These are phyloP conservation scores for Fusarium cyanostomum DNA, from an alignment of 2,329 filamentous ascomycete genomes.

Conservation along the genomic window DNA sequence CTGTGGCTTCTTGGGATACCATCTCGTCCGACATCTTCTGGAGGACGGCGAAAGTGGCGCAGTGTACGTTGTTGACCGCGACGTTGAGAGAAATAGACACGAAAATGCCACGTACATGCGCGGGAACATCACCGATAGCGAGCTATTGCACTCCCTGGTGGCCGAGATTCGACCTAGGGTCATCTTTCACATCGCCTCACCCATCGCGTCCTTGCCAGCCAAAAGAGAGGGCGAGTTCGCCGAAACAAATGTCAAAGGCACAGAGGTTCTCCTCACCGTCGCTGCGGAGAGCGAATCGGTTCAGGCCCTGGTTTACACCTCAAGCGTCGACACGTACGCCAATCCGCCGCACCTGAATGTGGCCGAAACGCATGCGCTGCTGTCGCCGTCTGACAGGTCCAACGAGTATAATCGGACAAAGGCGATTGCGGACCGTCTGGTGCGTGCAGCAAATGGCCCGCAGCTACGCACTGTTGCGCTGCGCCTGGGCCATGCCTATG, in stretches of 20 bases:
- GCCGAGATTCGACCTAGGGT: slow-evolving; percentile 38
- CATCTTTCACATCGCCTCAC: slow-evolving; percentile 48
- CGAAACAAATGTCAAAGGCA: slow-evolving; percentile 47
- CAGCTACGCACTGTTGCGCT: slow-evolving; percentile 41
- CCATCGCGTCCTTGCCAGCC: slow-evolving; percentile 37
- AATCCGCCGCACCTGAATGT: slow-evolving; percentile 37
- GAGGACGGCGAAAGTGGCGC: slow-evolving; percentile 29
- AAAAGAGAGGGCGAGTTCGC: slow-evolving; percentile 29
- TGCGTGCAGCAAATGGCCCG: slow-evolving; percentile 42
- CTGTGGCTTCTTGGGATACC: slow-evolving; percentile 48
- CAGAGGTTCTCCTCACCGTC: slow-evolving; percentile 39
- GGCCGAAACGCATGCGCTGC: slow-evolving; percentile 40
- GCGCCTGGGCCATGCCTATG: slow-evolving; percentile 46
- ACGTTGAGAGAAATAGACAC: slow-evolving; percentile 37
- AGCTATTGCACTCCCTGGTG: slow-evolving; percentile 25
- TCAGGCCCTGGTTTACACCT: slow-evolving; percentile 47
- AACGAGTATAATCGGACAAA: slow-evolving; percentile 47
- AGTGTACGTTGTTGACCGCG: slow-evolving; percentile 45
- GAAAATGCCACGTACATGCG: slow-evolving; percentile 38
- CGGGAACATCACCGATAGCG: slow-evolving; percentile 40
- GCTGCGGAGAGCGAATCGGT: slow-evolving; percentile 33
- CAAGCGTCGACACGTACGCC: slow-evolving; percentile 43
- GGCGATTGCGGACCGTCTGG: slow-evolving; percentile 44
- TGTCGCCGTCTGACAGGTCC: slow-evolving; percentile 31
- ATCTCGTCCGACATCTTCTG: slow-evolving; percentile 44